These are phyloP conservation scores for Trametes gibbosa DNA, from an alignment of 768 basidiomycete species.

Conservation along the genomic window DNA sequence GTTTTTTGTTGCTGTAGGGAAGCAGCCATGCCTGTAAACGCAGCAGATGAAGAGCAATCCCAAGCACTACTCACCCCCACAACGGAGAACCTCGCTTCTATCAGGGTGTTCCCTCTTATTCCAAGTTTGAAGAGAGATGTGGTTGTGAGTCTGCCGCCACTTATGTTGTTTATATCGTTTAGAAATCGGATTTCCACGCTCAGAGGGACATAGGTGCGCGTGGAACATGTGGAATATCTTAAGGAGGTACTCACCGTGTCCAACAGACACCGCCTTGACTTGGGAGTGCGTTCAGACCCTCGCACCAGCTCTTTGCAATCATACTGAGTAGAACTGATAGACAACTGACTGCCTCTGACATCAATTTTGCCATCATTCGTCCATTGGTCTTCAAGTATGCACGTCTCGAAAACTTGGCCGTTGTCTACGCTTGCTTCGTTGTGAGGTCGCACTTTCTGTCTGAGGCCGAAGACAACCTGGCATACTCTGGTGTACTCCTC, in stretches of 20 bases:
- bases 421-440: slow-evolving; percentile 75
- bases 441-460: slow-evolving; percentile 76
- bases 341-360: slow-evolving; percentile 80
- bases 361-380: slow-evolving; percentile 77
- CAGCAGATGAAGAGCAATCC: slow-evolving; percentile 26
- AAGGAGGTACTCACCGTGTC: neutral
- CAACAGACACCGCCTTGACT: slow-evolving; percentile 63
- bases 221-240: neutral
- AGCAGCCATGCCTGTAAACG: neutral
- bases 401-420: slow-evolving; percentile 67
- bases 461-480: slow-evolving; percentile 66
- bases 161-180: neutral
- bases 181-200: neutral
- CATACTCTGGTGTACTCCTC: slow-evolving; percentile 70
- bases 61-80: slow-evolving; percentile 48
- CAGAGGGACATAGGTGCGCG: slow-evolving; percentile 30
- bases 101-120: slow-evolving; percentile 82
- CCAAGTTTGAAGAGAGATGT: slow-evolving; percentile 69
- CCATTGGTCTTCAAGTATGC: slow-evolving; percentile 81
- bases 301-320: neutral
- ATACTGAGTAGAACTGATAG: slow-evolving; percentile 32
- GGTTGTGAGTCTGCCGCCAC: slow-evolving; percentile 43
- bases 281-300: slow-evolving; percentile 64
- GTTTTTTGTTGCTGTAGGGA: too few relatives aligned
- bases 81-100: slow-evolving; percentile 53